Conservation (phyloP, 495 filamentous ascomycete species). For the Aspergillus indologenus region DNA sequence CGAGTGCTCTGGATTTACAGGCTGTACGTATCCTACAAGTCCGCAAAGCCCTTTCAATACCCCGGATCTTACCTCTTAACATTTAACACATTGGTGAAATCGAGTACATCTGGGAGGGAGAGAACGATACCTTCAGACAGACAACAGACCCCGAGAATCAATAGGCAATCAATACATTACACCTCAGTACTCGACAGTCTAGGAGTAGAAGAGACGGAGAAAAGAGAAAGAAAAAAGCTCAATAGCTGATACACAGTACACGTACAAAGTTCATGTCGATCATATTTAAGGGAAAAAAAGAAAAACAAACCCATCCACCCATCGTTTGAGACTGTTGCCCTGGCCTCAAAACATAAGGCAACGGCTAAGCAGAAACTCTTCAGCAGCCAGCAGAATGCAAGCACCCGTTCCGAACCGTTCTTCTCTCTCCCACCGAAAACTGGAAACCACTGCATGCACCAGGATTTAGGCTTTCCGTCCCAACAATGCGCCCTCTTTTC, state of each 20-base stretch:
- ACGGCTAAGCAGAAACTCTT: not conserved
- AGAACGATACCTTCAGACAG: too few species aligned
- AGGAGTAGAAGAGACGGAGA: too few species aligned
- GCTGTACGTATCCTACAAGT: too few species aligned
- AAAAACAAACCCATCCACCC: not conserved
- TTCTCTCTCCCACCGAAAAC: not conserved
- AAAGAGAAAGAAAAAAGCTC: not conserved
- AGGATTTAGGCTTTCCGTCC: not conserved
- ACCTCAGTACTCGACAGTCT: too few species aligned
- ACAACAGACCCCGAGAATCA: not conserved
- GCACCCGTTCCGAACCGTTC: not conserved
- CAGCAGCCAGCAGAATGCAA: not conserved
- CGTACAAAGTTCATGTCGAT: constrained; percentile 1
- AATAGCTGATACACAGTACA: constrained; percentile 5
- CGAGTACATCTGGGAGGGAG: too few species aligned
- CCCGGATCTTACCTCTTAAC: too few species aligned
- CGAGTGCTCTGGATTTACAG: too few species aligned
- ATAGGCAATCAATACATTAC: too few species aligned
- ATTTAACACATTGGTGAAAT: too few species aligned
- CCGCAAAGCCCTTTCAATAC: too few species aligned
- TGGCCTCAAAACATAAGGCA: constrained; percentile 4
- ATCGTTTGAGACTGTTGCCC: not conserved
- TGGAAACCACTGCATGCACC: not conserved
- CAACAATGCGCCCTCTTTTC: not conserved
- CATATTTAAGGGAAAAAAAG: too few species aligned